Conservation (phyloP, 768 basidiomycete genomes). For the Pleurotus djamor region DNA sequence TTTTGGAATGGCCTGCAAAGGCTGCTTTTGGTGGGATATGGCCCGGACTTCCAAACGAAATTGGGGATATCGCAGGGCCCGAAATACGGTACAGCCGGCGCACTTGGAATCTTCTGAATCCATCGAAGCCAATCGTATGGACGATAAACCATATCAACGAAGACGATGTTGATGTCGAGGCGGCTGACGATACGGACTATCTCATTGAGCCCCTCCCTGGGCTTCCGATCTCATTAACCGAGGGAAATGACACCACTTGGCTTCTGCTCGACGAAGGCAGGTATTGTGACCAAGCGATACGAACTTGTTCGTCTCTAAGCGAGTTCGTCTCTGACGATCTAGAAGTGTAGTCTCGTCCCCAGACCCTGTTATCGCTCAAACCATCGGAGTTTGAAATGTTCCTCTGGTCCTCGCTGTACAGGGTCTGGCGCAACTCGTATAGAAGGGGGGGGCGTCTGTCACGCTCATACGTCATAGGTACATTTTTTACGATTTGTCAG, state of each 20-base stretch:
- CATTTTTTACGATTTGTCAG: too few relatives aligned
- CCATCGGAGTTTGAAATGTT: too few relatives aligned
- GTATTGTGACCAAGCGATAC: not conserved
- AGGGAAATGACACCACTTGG: not conserved
- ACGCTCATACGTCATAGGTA: too few relatives aligned
- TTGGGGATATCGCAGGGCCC: not conserved
- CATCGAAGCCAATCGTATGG: not conserved
- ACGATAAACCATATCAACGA: not conserved
- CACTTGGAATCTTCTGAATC: not conserved
- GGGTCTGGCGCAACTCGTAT: too few relatives aligned
- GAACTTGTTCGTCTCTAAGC: too few relatives aligned
- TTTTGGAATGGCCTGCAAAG: conserved; percentile 21
- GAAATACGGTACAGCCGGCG: not conserved
- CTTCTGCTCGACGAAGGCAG: not conserved
- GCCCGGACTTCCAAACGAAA: conserved; percentile 13
- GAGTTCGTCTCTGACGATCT: too few relatives aligned
- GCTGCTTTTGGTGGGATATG: conserved; percentile 15
- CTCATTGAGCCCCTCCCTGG: not conserved
- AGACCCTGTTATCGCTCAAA: too few relatives aligned
- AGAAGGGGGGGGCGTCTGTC: too few relatives aligned
- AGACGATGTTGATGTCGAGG: not conserved
- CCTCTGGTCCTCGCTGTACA: too few relatives aligned
- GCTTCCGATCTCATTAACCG: not conserved
- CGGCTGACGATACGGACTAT: not conserved
- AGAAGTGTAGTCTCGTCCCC: too few relatives aligned